Conservation (phyloP, 2,329 filamentous ascomycete species). For the Penicillium brevicompactum region DNA sequence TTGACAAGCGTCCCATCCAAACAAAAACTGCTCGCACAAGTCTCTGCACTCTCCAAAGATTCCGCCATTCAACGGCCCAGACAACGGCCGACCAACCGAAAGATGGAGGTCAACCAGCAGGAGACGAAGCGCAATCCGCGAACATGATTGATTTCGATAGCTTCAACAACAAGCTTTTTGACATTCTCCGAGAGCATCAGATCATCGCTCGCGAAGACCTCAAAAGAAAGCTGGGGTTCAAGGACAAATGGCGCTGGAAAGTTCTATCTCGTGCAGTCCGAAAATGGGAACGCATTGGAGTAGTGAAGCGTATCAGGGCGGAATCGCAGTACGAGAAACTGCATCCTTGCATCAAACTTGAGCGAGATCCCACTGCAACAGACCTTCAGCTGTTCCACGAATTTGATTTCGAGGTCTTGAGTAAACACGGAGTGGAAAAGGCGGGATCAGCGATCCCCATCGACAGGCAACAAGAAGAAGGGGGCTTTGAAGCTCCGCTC, state of each 20-base stretch:
- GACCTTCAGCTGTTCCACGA: conserved; percentile 46
- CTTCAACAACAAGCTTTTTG: conserved; percentile 53
- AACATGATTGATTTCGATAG: conserved; percentile 51
- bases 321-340: conserved; percentile 45
- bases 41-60: conserved; percentile 57
- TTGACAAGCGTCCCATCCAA: conserved; percentile 57
- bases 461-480: conserved; percentile 23
- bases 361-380: conserved; percentile 43
- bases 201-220: conserved; percentile 57
- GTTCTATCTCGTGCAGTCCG: conserved; percentile 47
- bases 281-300: conserved; percentile 49
- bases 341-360: conserved; percentile 47
- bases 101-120: not conserved
- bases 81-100: conserved; percentile 12
- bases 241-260: conserved; percentile 41
- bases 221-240: conserved; percentile 49
- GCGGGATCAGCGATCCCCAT: not conserved
- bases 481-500: conserved; percentile 30
- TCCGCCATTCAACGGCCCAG: conserved; percentile 28
- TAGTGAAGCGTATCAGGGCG: conserved; percentile 47
- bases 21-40: conserved; percentile 56
- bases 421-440: conserved; percentile 22
- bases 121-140: conserved; percentile 3
- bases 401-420: conserved; percentile 31
- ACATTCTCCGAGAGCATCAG: conserved; percentile 51